Evolutionary conservation across 2,329 filamentous ascomycete genomes (phyloP), one percentile per base, ranked within the genome.

Genomic region (Botryotinia narcissicola): DNA sequence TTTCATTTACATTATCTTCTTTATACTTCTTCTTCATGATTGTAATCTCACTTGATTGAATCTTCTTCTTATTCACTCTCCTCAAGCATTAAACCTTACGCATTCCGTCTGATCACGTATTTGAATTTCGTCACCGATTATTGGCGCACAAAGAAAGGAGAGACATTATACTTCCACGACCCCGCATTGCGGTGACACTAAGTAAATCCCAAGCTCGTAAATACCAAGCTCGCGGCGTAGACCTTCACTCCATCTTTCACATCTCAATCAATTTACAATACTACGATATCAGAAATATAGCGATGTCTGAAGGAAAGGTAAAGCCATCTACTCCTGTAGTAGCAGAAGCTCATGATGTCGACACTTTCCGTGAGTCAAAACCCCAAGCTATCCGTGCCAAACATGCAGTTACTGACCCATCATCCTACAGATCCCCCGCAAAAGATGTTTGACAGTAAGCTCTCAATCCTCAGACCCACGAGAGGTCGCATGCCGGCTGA

Each of bases 281-380:
- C 35, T 59, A 54, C 72, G 61, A 51, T 37, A 22, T 48, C 29
- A 20, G 32, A 62, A 51, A 59, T 68, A 69, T 64, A 74, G 62
- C 74, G 74, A 88, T 88, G 87, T 84, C 84, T 80, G 83, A 83
- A 79, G 81, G 80, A 76, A 82, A 70, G 16, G 76, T 79, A 25
- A 77, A 77, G 59, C 79, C 83, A 73, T 77, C 82, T 82, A 80
- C 79, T 78, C 88, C 87, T 66, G 90, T 92, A 79, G 92, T 94
- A 79, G 86, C 87, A 75, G 92, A 94, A 86, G 91, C 92, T 80
- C 92, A 94, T 83, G 84, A 90, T 81, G 91, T 94, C 78, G 90
- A 93, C 83, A 94, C 92, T 32, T 93, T 85, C 80, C 88, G 89
- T 91, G 84, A 86, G 89, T 80, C 54, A 16, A 63, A 16, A 59